phyloP scores from a whole-genome alignment of 169 alveolate genomes.

The Cardiosporidium cionae region DNA sequence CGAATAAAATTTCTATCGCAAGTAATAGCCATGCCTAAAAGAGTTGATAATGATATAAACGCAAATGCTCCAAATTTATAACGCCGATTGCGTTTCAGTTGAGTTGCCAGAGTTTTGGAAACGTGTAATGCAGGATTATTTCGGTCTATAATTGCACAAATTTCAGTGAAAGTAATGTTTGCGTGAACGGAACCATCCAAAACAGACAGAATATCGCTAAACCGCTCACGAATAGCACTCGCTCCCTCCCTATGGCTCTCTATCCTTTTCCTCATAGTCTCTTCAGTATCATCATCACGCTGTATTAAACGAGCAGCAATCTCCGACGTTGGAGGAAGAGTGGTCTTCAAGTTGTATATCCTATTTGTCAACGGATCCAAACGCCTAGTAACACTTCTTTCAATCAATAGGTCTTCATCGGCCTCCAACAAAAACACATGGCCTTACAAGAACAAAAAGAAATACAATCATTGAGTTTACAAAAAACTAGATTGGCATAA shows the following conservation, averaged over 20 bases:
- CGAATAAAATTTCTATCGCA: no score
- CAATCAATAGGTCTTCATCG: background rate
- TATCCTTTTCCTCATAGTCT: background rate
- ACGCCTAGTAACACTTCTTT: background rate
- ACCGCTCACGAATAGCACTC: background rate
- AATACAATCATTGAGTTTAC: no score
- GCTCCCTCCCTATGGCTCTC: background rate
- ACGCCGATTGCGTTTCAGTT: no score
- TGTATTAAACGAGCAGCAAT: background rate
- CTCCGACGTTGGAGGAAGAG: background rate
- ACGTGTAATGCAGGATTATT: no score
- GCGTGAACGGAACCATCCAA: background rate
- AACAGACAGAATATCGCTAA: background rate
- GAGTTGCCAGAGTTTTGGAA: no score
- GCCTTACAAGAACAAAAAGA: no score
- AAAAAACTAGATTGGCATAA: no score
- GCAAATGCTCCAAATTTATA: no score
- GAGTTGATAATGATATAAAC: no score
- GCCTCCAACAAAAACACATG: background rate
- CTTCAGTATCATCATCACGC: background rate
- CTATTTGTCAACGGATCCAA: background rate
- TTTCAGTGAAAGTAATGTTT: background rate
- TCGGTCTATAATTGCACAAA: background rate
- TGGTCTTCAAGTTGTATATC: background rate
- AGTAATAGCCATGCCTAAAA: no score